Conservation (phyloP, 768 basidiomycete species). For the Pulveroboletus frians region DNA sequence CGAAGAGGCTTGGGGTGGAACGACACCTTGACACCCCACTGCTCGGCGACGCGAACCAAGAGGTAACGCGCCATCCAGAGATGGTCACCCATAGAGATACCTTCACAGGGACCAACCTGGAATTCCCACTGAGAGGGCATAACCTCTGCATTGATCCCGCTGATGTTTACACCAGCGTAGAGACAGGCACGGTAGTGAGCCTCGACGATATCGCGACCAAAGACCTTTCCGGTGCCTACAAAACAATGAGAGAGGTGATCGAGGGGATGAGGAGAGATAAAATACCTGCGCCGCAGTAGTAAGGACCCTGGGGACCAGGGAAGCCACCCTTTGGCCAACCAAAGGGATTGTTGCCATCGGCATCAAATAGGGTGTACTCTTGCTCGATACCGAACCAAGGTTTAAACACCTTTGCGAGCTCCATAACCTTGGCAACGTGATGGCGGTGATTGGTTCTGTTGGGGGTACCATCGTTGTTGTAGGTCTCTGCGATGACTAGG, state of each 20-base stretch:
- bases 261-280: background rate
- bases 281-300: conserved; percentile 97
- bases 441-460: conserved; percentile 96
- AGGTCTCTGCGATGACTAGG: conserved; percentile 92
- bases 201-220: conserved; percentile 97
- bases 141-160: conserved; percentile 98
- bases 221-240: conserved; percentile 91
- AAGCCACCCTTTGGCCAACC: conserved; percentile 99
- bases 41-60: conserved; percentile 91
- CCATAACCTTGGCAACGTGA: conserved; percentile 93
- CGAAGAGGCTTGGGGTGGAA: conserved; percentile 98
- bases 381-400: conserved; percentile 99
- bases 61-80: conserved; percentile 99
- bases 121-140: conserved; percentile 99
- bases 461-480: conserved; percentile 98
- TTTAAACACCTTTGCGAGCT: conserved; percentile 67
- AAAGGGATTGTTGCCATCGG: conserved; percentile 74
- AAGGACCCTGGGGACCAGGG: conserved; percentile 98
- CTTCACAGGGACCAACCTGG: conserved; percentile 98
- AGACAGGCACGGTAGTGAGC: conserved; percentile 98
- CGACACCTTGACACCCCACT: conserved; percentile 95
- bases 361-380: conserved; percentile 96
- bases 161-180: conserved; percentile 94
- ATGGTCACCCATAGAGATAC: conserved; percentile 98
- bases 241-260: conserved; percentile 6